phyloP scores from a whole-genome alignment of 306 rosid genomes.

The Luffa acutangula region DNA sequence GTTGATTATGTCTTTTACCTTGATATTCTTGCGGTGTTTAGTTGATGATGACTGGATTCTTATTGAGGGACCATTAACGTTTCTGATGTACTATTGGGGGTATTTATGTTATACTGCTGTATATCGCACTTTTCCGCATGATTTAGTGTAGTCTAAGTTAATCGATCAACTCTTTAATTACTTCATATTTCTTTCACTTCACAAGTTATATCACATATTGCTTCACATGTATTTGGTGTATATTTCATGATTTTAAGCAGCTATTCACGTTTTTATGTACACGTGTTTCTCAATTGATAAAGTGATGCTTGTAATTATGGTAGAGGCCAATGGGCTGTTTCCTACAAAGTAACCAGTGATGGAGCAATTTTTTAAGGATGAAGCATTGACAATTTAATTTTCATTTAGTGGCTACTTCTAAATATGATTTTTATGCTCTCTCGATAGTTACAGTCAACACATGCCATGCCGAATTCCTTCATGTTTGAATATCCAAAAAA shows the following conservation, averaged over 20 bases:
- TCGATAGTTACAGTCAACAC: neutral
- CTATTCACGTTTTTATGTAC: neutral
- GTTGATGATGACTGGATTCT: neutral
- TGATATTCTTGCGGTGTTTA: neutral
- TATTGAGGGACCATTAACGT: neutral
- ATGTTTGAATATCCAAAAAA: neutral
- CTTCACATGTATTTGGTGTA: neutral
- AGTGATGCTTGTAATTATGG: neutral
- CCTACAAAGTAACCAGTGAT: neutral
- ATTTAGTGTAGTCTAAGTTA: neutral
- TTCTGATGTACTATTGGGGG: neutral
- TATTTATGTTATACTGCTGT: neutral
- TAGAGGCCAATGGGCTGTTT: neutral
- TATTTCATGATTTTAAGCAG: neutral
- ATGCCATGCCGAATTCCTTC: neutral
- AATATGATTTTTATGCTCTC: neutral
- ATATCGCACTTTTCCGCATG: neutral
- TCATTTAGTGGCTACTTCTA: neutral
- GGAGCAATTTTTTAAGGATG: neutral
- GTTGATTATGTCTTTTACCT: neutral
- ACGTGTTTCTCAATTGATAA: neutral
- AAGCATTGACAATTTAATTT: neutral
- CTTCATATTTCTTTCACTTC: neutral
- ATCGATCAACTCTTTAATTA: neutral
- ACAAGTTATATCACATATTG: neutral